Base-by-base conservation (phyloP, 2,329 filamentous ascomycete genomes). In the Pseudogymnoascus sp. region DNA sequence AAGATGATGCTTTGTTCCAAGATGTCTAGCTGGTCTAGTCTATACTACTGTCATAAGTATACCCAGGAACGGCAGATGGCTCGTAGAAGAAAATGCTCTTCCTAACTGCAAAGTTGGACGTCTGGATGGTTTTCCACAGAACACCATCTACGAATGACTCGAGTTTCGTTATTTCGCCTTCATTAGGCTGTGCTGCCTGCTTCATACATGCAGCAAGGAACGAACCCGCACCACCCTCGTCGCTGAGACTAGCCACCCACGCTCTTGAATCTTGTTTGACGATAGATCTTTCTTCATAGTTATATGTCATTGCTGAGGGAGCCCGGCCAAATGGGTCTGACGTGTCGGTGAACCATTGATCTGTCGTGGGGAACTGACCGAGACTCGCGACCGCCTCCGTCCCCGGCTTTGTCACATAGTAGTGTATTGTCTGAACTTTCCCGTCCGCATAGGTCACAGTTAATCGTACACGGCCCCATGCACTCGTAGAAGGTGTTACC, bases 1-100 rank as follows among this genome's bases (percentile, higher is more conserved):
- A 79, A 0, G 84, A 76, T 0, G 74, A 72, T 0, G 73, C 68
- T 63, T 77, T 75, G 63, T 81, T 76, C 83, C 83, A 86, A 0
- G 80, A 80, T 6, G 75, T 76, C 79, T 81, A 83, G 6, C 73
- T 75, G 0, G 68, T 69, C 82, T 81, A 86, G 67, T 83, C 71
- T 5, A 80, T 74, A 0, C 66, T 68, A 0, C 73, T 57, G 54
- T 76, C 70, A 68, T 86, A 86, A 0, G 68, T 39, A 66, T 79
- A 85, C 3, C 71, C 68, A 14, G 45, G 23, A 0, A 80, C 69
- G 0, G 72, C 73, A 3, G 71, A 70, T 0, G 79, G 81, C 23
- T 85, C 76, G 64, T 86, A 84, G 72, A 77, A 86, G 73, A 86
- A 86, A 10, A 81, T 73, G 62, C 81, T 84, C 68, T 83, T 83